Conservation (phyloP, 2,329 filamentous ascomycete genomes). For the Ambrosiella beaveri region DNA sequence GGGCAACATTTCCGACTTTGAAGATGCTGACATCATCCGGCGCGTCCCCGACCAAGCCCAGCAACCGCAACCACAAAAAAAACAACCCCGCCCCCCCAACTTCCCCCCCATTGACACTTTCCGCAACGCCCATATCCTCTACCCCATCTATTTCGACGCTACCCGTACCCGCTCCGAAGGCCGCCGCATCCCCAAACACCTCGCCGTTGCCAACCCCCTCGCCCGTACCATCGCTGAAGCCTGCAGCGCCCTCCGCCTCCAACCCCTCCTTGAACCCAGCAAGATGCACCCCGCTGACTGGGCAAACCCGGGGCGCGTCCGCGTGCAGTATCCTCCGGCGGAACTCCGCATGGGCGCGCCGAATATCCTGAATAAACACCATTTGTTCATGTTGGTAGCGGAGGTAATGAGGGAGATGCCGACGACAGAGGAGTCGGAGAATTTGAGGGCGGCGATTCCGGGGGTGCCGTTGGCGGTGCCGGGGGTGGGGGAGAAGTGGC, state of each 20-base stretch:
- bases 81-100: conserved; percentile 17
- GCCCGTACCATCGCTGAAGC: conserved; percentile 80
- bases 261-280: conserved; percentile 70
- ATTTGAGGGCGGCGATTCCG: conserved; percentile 54
- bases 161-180: conserved; percentile 59
- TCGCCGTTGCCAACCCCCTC: conserved; percentile 70
- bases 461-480: conserved; percentile 49
- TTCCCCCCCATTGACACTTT: conserved; percentile 37
- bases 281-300: conserved; percentile 94
- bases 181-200: conserved; percentile 52
- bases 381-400: conserved; percentile 69
- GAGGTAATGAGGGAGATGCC: conserved; percentile 62
- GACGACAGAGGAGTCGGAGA: conserved; percentile 49
- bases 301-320: conserved; percentile 85
- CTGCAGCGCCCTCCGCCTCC: conserved; percentile 53
- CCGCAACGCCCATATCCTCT: conserved; percentile 72
- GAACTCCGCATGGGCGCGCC: conserved; percentile 14
- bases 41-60: conserved; percentile 15
- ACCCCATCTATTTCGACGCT: conserved; percentile 89
- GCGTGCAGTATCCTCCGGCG: conserved; percentile 50
- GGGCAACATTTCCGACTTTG: conserved; percentile 56
- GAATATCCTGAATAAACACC: conserved; percentile 60
- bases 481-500: conserved; percentile 48
- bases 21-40: conserved; percentile 39
- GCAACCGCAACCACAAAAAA: conserved; percentile 13